These are phyloP conservation scores for Bryoerythrophyllum caledonicum DNA, from an alignment of 225 moss, liverwort and hornwort genomes.

Conservation along the genomic window DNA sequence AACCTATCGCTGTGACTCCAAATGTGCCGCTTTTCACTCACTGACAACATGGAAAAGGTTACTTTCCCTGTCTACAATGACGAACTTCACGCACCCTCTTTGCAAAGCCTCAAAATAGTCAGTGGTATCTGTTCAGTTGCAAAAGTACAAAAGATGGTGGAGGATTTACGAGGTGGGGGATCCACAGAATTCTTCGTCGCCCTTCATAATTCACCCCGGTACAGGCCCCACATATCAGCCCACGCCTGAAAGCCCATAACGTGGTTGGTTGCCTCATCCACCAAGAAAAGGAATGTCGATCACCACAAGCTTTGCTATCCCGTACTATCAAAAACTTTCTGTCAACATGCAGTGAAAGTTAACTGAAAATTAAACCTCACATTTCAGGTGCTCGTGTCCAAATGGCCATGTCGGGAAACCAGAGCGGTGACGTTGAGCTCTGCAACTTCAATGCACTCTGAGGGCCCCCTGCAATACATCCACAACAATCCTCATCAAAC, in stretches of 20 bases:
- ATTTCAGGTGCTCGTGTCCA: conserved; percentile 27
- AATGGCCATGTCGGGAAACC: conserved; percentile 14
- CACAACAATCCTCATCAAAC: not conserved
- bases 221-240: not conserved
- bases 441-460: conserved; percentile 49
- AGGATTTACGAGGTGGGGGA: too few relatives aligned
- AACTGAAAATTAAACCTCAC: too few relatives aligned
- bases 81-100: too few relatives aligned
- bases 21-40: too few relatives aligned
- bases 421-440: conserved; percentile 55
- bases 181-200: too few relatives aligned
- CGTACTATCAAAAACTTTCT: not conserved
- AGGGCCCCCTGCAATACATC: conserved; percentile 38
- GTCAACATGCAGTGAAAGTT: not conserved
- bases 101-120: too few relatives aligned
- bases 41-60: too few relatives aligned
- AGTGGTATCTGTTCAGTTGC: too few relatives aligned
- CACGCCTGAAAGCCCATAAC: not conserved
- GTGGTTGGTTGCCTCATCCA: not conserved
- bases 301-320: not conserved
- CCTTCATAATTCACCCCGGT: too few relatives aligned
- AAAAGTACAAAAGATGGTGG: too few relatives aligned
- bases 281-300: not conserved
- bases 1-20: too few relatives aligned
- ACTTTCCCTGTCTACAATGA: too few relatives aligned